Evolutionary conservation across 768 basidiomycete species (phyloP), one percentile per base, ranked within the genome.

Genomic region (Mrakia blollopis): DNA sequence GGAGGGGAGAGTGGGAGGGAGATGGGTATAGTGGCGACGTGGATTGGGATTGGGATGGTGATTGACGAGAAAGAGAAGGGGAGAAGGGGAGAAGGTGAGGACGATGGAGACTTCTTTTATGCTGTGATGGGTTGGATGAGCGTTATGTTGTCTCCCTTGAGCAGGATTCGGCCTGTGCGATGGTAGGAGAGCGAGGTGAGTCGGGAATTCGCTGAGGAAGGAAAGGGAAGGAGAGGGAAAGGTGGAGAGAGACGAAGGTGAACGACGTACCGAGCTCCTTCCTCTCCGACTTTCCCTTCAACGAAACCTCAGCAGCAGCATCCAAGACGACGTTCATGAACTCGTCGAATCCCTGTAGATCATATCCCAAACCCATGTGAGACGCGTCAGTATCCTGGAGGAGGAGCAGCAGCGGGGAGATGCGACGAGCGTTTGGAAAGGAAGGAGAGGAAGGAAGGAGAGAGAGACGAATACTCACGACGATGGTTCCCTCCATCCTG

Each of bases 81-180:
- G 32, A 14, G 16, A 37, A 35, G 63, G 63, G 18, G 25, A 23
- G n/a, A 39, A 41, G 70, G 21, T 28, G 41, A 41, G 28, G 37
- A 3, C 25, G 68, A 41, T 30, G 30, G 32, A 28, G 6, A 18
- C 28, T 30, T 6, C n/a, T 16, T 60, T 39, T 72, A 72, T 72
- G 72, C 72, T 18, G 72, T 57, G 63, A 77, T 60, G 52, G 76
- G 76, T 44, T 77, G 76, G 23, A 77, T 77, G 63, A 77, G 76
- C n/a, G 96, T 98, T 82, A 98, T 98, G 83, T 95, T 97, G 83
- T 98, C 96, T 77, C 96, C 96, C 85, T 98, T 98, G 79, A 98
- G 87, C 80, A 98, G 87, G 83, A 98, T 93, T 76, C 96, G 92
- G 28, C 96, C 96, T 98, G 81, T 32, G 70, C 74, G 73, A 21